Evolutionary conservation across 331 rosid genomes (phyloP).

Genomic region (Erythrophleum ivorense): DNA sequence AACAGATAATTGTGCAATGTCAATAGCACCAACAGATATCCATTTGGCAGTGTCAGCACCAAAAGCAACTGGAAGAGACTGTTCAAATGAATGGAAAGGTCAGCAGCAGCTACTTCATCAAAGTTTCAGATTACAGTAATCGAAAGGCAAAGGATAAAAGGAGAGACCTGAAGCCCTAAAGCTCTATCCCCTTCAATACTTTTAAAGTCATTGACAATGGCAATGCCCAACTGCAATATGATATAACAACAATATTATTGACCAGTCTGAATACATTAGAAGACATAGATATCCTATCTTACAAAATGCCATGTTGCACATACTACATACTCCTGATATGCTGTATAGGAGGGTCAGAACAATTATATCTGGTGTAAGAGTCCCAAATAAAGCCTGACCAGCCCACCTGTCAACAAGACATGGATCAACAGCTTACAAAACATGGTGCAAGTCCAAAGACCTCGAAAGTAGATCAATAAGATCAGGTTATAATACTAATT

Average conservation of each 20-base stretch:
- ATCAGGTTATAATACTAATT: background rate
- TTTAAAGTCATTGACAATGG: background rate
- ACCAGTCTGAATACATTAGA: background rate
- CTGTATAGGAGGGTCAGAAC: background rate
- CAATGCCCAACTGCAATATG: conserved; percentile 5
- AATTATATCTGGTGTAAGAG: conserved; percentile 3
- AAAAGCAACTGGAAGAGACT: conserved; percentile 12
- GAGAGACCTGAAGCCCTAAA: background rate
- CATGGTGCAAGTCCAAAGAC: background rate
- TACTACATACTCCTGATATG: conserved; percentile 17
- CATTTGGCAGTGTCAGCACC: conserved; percentile 2
- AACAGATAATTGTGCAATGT: conserved; percentile 2
- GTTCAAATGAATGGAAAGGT: background rate
- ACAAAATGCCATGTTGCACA: background rate
- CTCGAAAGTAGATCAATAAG: background rate
- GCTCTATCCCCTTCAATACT: background rate
- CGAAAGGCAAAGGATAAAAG: background rate
- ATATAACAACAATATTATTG: background rate
- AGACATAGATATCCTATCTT: background rate
- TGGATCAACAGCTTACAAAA: background rate
- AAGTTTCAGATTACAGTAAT: background rate
- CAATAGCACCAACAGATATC: background rate
- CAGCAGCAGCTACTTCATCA: background rate
- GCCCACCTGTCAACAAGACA: background rate
- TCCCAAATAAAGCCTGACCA: conserved; percentile 13